Evolutionary conservation across 345 rosid genomes (phyloP), one percentile per base, ranked within the genome.

Genomic region (Durio zibethinus): DNA sequence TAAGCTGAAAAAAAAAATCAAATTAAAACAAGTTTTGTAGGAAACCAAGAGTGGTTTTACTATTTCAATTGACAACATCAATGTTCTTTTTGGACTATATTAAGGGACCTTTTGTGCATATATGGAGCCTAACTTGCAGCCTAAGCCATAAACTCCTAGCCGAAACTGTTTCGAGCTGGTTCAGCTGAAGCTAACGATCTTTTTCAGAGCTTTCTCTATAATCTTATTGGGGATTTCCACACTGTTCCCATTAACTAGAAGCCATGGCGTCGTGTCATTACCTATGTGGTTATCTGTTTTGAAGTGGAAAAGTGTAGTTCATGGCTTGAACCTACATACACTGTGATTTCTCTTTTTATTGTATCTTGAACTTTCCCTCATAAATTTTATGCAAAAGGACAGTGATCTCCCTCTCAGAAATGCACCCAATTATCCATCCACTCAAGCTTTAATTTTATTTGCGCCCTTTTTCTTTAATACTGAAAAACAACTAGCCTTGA

Each of bases 391-490:
- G 53, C 42, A 7, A 35, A 74, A 79, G 23, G 73, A 45, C 57
- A 79, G 84, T 73, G 82, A 80, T 43, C 60, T 81, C 83, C 83
- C 59, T 45, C 67, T 79, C 82, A 68, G 81, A 80, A 76, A 76
- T 77, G 85, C 88, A 88, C 86, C 84, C 80, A 81, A 69, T 56
- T 54, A 33, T 42, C 78, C 27, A 57, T 68, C 85, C 82, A 83
- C 84, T 71, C 38, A n/a, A 47, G 7, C 48, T 45, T 47, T 43
- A 25, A 4, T 45, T 54, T 78, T 45, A 21, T 56, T 72, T 61
- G 25, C 61, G 20, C 59, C 59, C 4, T 47, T 54, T 25, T 52
- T 18, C 72, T 81, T 67, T 79, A 42, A 16, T 47, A 40, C 73
- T 27, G 71, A 47, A 78, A 64, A 76, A 84, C 84, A 81, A 81